These are phyloP conservation scores for Clohesyomyces aquaticus DNA, from an alignment of 495 filamentous ascomycete genomes.

Conservation along the genomic window DNA sequence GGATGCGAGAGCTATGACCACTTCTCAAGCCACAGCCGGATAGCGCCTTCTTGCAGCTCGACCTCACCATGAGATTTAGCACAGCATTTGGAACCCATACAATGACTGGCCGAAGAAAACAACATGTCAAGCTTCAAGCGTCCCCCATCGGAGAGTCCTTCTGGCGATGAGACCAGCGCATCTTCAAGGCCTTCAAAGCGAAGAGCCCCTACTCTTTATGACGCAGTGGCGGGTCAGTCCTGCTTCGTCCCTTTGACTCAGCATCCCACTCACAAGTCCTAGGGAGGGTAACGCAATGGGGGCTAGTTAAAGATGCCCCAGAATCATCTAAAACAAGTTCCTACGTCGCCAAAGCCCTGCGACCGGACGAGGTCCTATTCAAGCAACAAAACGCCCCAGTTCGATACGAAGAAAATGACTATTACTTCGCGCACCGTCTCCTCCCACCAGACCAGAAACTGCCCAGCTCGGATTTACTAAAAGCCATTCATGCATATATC, in stretches of 20 bases:
- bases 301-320: constrained; percentile 18
- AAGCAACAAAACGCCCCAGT: constrained; percentile 62
- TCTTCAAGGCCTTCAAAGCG: not conserved
- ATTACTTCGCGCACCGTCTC: constrained; percentile 66
- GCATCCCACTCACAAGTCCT: not conserved
- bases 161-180: constrained; percentile 7
- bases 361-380: constrained; percentile 79
- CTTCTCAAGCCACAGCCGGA: not conserved
- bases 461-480: constrained; percentile 75
- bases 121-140: constrained; percentile 12
- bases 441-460: constrained; percentile 58
- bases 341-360: constrained; percentile 53
- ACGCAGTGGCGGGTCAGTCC: constrained; percentile 73
- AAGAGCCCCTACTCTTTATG: constrained; percentile 66
- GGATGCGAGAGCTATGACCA: constrained; percentile 22
- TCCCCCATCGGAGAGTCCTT: constrained; percentile 11
- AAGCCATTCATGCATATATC: constrained; percentile 72
- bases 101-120: not conserved
- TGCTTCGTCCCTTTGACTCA: not conserved
- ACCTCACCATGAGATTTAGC: not conserved
- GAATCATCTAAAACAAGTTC: not conserved
- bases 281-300: constrained; percentile 33
- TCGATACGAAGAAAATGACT: constrained; percentile 69
- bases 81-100: not conserved
- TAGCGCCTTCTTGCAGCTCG: not conserved